Percentiles rank a stretch among this genome's conserved stretches.
Evolutionary conservation across 2,329 filamentous ascomycete species (phyloP).

Genomic region (Xylariaceae sp.): DNA sequence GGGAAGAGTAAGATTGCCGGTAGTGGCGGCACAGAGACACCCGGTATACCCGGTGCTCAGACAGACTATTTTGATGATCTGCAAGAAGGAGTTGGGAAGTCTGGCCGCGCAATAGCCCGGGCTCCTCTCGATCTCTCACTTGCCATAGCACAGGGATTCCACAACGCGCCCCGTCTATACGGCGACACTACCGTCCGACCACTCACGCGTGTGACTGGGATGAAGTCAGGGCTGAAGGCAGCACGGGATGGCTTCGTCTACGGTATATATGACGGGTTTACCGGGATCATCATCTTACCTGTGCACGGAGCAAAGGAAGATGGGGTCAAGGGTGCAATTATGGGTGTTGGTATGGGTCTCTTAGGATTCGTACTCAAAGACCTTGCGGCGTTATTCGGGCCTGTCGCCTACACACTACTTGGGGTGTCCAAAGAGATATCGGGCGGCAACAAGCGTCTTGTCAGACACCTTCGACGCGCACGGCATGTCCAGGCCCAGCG

Average conservation of each 20-base stretch:
- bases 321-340: slow-evolving; percentile 50
- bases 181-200: slow-evolving; percentile 66
- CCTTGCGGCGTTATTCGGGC: slow-evolving; percentile 57
- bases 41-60: slow-evolving; percentile 24
- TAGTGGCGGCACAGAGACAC: slow-evolving; percentile 22
- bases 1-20: slow-evolving; percentile 7
- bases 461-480: slow-evolving; percentile 51
- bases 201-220: slow-evolving; percentile 60
- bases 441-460: slow-evolving; percentile 51
- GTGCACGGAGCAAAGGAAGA: slow-evolving; percentile 52
- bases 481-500: slow-evolving; percentile 56
- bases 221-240: slow-evolving; percentile 59
- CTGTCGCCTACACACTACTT: slow-evolving; percentile 60
- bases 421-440: slow-evolving; percentile 58
- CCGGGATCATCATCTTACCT: slow-evolving; percentile 59
- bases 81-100: slow-evolving; percentile 47
- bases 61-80: slow-evolving; percentile 48
- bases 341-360: slow-evolving; percentile 57
- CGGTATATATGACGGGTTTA: slow-evolving; percentile 62
- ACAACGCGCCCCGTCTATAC: slow-evolving; percentile 67
- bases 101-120: slow-evolving; percentile 47
- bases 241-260: slow-evolving; percentile 59
- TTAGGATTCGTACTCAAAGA: slow-evolving; percentile 63
- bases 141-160: slow-evolving; percentile 64
- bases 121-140: slow-evolving; percentile 59